Conservation (phyloP, 2,329 filamentous ascomycete genomes). For the Aspergillus aculeatus region DNA sequence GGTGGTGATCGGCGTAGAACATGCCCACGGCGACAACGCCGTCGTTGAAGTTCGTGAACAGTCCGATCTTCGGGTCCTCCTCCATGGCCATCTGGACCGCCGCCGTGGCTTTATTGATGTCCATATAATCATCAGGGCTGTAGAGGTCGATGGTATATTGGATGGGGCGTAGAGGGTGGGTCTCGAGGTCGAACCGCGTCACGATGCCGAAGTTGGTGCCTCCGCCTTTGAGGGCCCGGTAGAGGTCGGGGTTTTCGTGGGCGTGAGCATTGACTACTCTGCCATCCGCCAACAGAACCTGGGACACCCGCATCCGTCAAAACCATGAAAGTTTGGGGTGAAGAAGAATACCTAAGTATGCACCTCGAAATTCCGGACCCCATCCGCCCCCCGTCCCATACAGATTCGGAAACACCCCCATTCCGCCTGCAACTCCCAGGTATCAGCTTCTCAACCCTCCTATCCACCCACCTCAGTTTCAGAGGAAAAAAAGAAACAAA, state of each 20-base stretch:
- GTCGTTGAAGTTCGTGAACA: constrained; percentile 15
- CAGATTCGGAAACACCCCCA: background rate
- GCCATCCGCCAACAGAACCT: constrained; percentile 19
- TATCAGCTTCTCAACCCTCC: too few relatives aligned
- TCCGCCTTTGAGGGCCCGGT: constrained; percentile 32
- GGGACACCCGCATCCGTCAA: too few relatives aligned
- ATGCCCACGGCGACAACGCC: constrained; percentile 10
- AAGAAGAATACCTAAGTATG: too few relatives aligned
- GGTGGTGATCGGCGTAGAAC: constrained; percentile 11
- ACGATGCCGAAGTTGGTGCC: constrained; percentile 27
- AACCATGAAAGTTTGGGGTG: too few relatives aligned
- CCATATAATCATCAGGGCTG: background rate
- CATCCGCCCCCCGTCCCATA: background rate
- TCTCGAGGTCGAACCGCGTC: background rate
- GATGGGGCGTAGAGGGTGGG: background rate
- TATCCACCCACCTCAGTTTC: too few relatives aligned
- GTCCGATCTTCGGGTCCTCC: constrained; percentile 6
- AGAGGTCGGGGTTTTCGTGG: constrained; percentile 24
- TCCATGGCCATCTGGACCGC: background rate
- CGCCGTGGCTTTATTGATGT: background rate
- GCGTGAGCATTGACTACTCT: constrained; percentile 13
- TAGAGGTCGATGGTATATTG: background rate
- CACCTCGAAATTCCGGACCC: background rate
- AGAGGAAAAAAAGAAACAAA: too few relatives aligned
- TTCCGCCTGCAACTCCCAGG: background rate